Evolutionary conservation across 306 rosid genomes (phyloP).

Genomic region (Trifolium fragiferum): DNA sequence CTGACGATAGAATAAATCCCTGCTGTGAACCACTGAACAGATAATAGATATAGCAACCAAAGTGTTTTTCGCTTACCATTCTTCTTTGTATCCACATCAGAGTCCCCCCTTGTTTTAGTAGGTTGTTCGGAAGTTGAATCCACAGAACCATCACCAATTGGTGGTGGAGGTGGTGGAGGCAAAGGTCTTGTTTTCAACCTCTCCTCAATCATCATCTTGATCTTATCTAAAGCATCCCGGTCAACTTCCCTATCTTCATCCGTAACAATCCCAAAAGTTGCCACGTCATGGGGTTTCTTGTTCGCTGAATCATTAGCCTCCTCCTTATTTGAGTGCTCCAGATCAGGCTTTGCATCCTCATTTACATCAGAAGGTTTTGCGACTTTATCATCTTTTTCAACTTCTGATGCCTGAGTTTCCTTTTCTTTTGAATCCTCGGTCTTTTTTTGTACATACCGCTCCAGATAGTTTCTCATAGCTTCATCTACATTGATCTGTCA

Average conservation of each 20-base stretch:
- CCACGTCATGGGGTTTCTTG: conserved; percentile 64
- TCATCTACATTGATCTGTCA: conserved; percentile 76
- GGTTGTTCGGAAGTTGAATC: conserved; percentile 56
- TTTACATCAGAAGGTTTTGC: conserved; percentile 53
- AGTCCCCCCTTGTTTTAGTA: conserved; percentile 72
- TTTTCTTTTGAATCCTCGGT: conserved; percentile 68
- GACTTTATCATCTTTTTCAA: conserved; percentile 59
- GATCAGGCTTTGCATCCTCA: conserved; percentile 55
- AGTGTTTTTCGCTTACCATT: conserved; percentile 63
- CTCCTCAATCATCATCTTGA: conserved; percentile 79
- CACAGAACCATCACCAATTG: conserved; percentile 58
- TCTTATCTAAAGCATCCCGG: conserved; percentile 67
- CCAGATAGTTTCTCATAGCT: conserved; percentile 71
- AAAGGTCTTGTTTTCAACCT: conserved; percentile 84
- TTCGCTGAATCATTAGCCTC: conserved; percentile 60
- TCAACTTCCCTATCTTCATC: conserved; percentile 91
- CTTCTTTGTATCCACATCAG: conserved; percentile 61
- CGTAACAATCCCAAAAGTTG: conserved; percentile 77
- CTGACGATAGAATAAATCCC: neutral
- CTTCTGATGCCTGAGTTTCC: conserved; percentile 56
- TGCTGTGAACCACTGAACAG: conserved; percentile 13
- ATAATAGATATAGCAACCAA: conserved; percentile 26
- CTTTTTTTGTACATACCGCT: conserved; percentile 73
- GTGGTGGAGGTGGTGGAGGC: conserved; percentile 77
- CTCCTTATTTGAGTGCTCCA: conserved; percentile 62